Evolutionary conservation across 1,284 basidiomycete species (phyloP).

Genomic region (Blastosporella zonata): DNA sequence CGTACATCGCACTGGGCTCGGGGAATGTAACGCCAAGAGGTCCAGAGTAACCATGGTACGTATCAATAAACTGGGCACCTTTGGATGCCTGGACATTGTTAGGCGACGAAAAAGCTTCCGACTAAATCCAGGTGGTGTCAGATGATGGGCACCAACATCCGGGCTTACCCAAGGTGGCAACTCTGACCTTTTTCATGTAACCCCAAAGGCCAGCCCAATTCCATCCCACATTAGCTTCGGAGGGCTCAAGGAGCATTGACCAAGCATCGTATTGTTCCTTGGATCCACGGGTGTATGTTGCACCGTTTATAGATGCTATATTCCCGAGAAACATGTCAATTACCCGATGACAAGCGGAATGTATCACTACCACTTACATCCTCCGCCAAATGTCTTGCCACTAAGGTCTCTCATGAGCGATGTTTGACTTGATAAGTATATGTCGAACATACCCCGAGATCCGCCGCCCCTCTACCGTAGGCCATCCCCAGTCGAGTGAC

Average conservation of each 20-base stretch:
- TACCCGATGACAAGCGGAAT: not conserved
- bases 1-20: slow-evolving; percentile 45
- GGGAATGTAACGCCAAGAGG: slow-evolving; percentile 53
- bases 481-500: slow-evolving; percentile 48
- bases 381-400: slow-evolving; percentile 59
- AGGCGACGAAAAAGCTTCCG: slow-evolving; percentile 55
- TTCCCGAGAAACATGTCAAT: not conserved
- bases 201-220: slow-evolving; percentile 51
- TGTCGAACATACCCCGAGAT: slow-evolving; percentile 41
- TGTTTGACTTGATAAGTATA: not conserved
- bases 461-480: slow-evolving; percentile 42
- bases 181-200: slow-evolving; percentile 57
- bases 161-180: too few relatives aligned
- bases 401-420: slow-evolving; percentile 22
- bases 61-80: slow-evolving; percentile 45
- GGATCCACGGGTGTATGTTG: slow-evolving; percentile 52
- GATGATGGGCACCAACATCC: too few relatives aligned
- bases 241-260: slow-evolving; percentile 45
- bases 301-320: slow-evolving; percentile 56
- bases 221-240: slow-evolving; percentile 50
- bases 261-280: slow-evolving; percentile 59
- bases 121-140: slow-evolving; percentile 25
- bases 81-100: slow-evolving; percentile 52
- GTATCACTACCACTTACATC: slow-evolving; percentile 29
- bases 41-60: slow-evolving; percentile 52